Percentiles rank a stretch among this genome's conserved stretches.
Conservation (phyloP, 2,329 filamentous ascomycete species). For the Penicillium sclerotigenum region DNA sequence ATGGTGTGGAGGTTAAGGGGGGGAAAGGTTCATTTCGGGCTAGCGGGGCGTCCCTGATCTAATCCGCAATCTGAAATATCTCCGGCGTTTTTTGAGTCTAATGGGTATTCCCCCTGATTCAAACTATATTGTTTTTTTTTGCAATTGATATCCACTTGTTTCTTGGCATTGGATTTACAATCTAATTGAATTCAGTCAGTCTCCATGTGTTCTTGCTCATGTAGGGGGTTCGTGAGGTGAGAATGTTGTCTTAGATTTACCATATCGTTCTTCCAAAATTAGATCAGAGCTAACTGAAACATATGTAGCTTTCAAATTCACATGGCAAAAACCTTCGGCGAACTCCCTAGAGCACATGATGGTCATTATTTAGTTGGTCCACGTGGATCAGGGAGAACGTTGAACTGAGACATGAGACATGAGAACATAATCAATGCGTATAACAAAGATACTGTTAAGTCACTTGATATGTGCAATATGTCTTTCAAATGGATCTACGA, state of each 20-base stretch:
- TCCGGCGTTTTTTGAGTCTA: slow-evolving; percentile 8
- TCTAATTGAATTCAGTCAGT: neutral
- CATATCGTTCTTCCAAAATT: too few species aligned
- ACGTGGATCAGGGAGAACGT: neutral
- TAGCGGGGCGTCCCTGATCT: slow-evolving; percentile 15
- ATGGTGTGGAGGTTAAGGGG: neutral
- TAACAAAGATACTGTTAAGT: neutral
- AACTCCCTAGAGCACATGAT: neutral
- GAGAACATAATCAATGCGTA: neutral
- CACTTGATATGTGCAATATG: neutral
- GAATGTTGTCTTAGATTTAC: neutral
- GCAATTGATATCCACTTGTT: slow-evolving; percentile 1
- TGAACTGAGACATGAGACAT: neutral
- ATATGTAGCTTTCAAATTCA: neutral
- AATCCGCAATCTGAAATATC: slow-evolving; percentile 23
- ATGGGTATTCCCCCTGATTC: slow-evolving; percentile 3
- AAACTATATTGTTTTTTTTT: slow-evolving; percentile 16
- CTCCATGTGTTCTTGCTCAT: neutral
- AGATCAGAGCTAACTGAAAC: neutral
- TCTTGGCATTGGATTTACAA: neutral
- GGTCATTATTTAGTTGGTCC: neutral
- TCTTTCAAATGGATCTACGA: too few species aligned
- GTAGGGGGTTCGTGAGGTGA: neutral
- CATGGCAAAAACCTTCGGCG: neutral
- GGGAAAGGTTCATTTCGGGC: slow-evolving; percentile 1